Conservation (phyloP, 169 alveolate species). For the Plasmodium ovale region DNA sequence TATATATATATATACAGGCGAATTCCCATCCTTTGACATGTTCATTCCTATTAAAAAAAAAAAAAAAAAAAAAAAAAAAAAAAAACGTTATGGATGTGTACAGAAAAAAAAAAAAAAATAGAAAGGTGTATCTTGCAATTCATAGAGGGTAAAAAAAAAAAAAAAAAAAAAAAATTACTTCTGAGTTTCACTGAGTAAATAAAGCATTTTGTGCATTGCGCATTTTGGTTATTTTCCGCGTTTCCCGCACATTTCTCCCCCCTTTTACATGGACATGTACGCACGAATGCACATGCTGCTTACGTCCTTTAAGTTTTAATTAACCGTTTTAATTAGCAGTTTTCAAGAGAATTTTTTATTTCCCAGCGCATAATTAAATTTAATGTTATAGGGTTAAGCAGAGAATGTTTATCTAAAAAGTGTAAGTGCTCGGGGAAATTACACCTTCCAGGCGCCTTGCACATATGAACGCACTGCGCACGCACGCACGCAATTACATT, state of each 20-base stretch:
- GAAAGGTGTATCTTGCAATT: slow-evolving; percentile 13
- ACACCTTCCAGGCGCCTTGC: neutral
- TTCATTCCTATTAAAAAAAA: too few relatives aligned
- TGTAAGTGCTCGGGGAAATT: neutral
- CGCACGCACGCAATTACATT: neutral
- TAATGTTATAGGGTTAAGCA: slow-evolving; percentile 10
- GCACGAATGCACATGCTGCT: neutral
- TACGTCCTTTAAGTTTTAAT: slow-evolving; percentile 65
- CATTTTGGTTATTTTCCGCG: slow-evolving; percentile 1
- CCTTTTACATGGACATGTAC: slow-evolving; percentile 2
- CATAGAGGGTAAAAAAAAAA: neutral
- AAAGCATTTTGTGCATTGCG: neutral
- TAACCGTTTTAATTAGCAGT: slow-evolving; percentile 44
- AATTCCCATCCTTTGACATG: neutral
- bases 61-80: slow-evolving; percentile 25
- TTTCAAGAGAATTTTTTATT: slow-evolving; percentile 33
- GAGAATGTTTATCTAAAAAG: slow-evolving; percentile 12
- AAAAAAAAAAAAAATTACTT: too few relatives aligned
- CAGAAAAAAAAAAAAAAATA: neutral
- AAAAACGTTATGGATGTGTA: neutral
- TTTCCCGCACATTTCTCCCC: neutral
- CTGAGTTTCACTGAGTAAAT: too few relatives aligned
- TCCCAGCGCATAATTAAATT: slow-evolving; percentile 26
- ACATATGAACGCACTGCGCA: slow-evolving; percentile 1
- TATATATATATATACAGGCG: neutral